Evolutionary conservation across 2,329 filamentous ascomycete species (phyloP), one percentile per base, ranked within the genome.

Genomic region (Leptosphaerulina australis): DNA sequence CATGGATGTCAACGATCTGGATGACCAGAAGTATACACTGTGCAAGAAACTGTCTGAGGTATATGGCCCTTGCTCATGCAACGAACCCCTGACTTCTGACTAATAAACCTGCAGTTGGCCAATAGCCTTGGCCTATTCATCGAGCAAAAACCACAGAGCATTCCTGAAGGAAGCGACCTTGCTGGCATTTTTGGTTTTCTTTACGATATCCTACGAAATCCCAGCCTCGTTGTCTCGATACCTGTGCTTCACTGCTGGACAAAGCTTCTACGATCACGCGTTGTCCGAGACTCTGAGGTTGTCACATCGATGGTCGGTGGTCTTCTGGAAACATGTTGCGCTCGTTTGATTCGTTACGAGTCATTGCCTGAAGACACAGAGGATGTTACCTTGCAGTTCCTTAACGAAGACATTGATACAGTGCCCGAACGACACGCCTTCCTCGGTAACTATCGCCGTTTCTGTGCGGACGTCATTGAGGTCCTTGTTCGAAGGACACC

Each of bases 41-140:
- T 86, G 90, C 30, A 97, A 97, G 77, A 97, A 96, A 73, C 84
- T 97, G 36, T 91, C 92, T 1, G 94, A 99, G 83, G 89, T 91
- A 80, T 59, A 76, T 14, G 12, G 43, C 7, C 38, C 28, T 18
- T 10, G 20, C 12, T 5, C 22, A 28, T 29, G 25, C 24, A 28
- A 29, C 15, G 24, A 39, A 44, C 29, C 55, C 44, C 37, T 55
- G 37, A 26, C 17, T 11, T 44, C 38, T 53, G 41, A 54, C 66
- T 69, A 50, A 69, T 38, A 0, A 15, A 8, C 2, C 24, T 29
- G 1, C 58, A 94, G 89, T 84, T 96, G 77, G 79, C 97, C 8
- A 93, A 92, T 18, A 90, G 89, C 63, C 79, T 97, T 12, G 91
- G 89, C 14, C 88, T 89, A 57, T 93, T 92, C 64, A 81, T 97